Evolutionary conservation across 345 rosid genomes (phyloP), one percentile per base, ranked within the genome.

Genomic region (Populus euphratica): DNA sequence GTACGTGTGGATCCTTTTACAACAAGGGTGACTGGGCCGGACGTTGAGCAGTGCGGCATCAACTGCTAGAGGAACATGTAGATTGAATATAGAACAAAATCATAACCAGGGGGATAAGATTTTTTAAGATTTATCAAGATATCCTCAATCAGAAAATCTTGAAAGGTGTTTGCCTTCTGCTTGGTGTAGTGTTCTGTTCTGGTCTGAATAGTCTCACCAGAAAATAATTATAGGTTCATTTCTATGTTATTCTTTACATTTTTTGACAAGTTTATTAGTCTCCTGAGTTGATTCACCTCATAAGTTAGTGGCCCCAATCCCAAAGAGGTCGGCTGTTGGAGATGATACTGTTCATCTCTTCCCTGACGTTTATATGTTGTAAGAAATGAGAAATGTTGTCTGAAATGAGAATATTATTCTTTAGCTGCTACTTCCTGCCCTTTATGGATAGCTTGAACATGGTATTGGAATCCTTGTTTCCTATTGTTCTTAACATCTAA

Each of bases 1-100:
- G 83, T 81, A 35, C 83, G 81, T 16, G 21, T 84, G n/a, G 82
- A 87, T 70, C 90, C 88, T 39, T 82, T 87, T 43, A 79, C 82
- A 23, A 77, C 84, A 6, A 69, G 56, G 77, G 85, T 85, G 74
- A 79, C 78, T 8, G 86, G 90, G n/a, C 88, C 90, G 0, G 81
- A 72, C 62, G 25, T 78, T 1, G 80, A 78, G 62, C 80, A 75
- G 73, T 80, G 90, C 25, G 88, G 87, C 67, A 83, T 85, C 83
- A 80, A 81, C 85, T 87, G 89, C 78, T 87, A 85, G 79, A 62
- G 21, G 74, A 62, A 25, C 25, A 12, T 21, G 73, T 10, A 39
- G 33, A 33, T 74, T 18, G 66, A 71, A 50, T 35, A 25, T 9
- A 14, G 16, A 8, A 49, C 49, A 38, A 33, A 33, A 33, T 33